Evolutionary conservation across 768 basidiomycete genomes (phyloP), one percentile per base, ranked within the genome.

Genomic region (Fistulinella prunicolor): DNA sequence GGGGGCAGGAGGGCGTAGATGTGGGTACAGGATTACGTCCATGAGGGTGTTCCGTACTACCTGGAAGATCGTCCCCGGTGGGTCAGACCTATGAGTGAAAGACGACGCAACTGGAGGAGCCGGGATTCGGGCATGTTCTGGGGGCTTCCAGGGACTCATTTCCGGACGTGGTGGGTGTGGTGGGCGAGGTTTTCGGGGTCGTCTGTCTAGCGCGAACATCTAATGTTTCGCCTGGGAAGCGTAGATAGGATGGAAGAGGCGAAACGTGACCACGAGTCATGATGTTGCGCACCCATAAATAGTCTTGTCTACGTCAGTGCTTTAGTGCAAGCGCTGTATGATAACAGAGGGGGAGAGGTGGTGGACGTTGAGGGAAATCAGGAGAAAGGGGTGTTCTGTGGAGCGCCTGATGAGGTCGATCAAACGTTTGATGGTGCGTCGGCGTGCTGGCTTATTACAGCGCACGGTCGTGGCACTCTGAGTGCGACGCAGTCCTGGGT

Each of bases 1-100:
- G 56, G 51, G n/a, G 62, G 47, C 43, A 34, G 24, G 47, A 42
- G 51, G 50, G 37, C 35, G 39, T 21, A 21, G n/a, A 29, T 38
- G 28, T 37, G 16, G 24, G n/a, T 22, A 28, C n/a, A 36, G 17
- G 16, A 47, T 58, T 54, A 59, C 51, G 55, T 58, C 51, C 48
- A 22, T n/a, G 35, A 41, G 21, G 6, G 48, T 9, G 20, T 36
- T n/a, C n/a, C 24, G 28, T 10, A 19, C 19, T 28, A 35, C 23
- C 24, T 30, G 22, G 26, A 24, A 21, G 45, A 38, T 45, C 54
- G n/a, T 16, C 24, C 32, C 13, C 9, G 40, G 37, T 47, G 34
- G 24, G 46, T 34, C 34, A 16, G 40, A 34, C 43, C n/a, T 10
- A 32, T 43, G 16, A 34, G 7, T 17, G 3, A 24, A n/a, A 9